Base-by-base conservation (phyloP, 2,329 filamentous ascomycete genomes). In the Zopfia rhizophila region DNA sequence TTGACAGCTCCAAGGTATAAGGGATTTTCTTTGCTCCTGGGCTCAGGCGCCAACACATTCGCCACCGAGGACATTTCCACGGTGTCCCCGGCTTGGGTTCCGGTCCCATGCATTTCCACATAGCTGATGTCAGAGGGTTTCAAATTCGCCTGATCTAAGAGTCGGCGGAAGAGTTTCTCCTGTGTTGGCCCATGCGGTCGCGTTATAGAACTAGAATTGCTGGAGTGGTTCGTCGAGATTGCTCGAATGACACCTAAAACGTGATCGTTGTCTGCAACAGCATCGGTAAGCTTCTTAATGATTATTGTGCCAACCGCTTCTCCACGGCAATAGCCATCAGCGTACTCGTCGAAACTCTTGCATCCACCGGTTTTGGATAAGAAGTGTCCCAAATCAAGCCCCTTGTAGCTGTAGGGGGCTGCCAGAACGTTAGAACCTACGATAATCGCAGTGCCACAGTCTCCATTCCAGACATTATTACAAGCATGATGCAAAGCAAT, bases 221-320 rank as follows among this genome's bases (percentile, higher is more conserved):
- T 57, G 0, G 74, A 77, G 44, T 80, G 75, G 40, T 80, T 80
- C 2, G 72, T 77, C 3, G 49, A 56, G 1, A 70, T 62, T 3
- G 58, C 68, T 3, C 55, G 33, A 28, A 73, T 66, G 11, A 63
- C 41, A 6, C 50, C 70, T 3, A 57, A 53, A 13, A 51, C 69
- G 1, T 38, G 73, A 54, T 79, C 76, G 2, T 59, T 57, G 27
- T 70, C 63, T 0, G 59, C 61, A 5, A 62, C 18, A 3, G 70
- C 70, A 42, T 72, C 69, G 10, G 63, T 58, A 2, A 69, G 41
- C 0, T 68, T 48, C 48, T 73, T 73, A 10, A 73, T 12, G 7
- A 73, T 43, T 2, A 69, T 35, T 1, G 56, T 48, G 0, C 48
- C 68, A 24, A 63, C 47, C 3, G 46, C 67, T 23, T 73, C 70